Base-by-base conservation (phyloP, 352 stramenopile genomes). In the Pythium scleroteichum region DNA sequence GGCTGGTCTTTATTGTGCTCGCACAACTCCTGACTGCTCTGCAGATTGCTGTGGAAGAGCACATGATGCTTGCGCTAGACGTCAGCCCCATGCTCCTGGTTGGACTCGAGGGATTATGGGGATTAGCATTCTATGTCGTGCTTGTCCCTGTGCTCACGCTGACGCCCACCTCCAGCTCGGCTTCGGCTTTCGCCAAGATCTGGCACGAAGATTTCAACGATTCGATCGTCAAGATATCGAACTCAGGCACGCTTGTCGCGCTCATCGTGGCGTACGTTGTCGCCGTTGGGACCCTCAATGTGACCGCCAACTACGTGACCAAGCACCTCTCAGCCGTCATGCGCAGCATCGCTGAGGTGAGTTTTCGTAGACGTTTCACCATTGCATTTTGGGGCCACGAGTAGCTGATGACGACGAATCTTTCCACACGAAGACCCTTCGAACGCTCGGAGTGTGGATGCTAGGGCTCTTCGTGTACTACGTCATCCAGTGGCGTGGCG, bases 1-100 rank as follows among this genome's bases (percentile, higher is more conserved):
- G 85, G 0, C 73, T 94, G 26, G 64, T 64, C 38, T 85, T 96
- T 52, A 88, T 96, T 59, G 82, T 96, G 39, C 57, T 76, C 0
- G 69, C 86, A 14, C 89, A 97, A 66, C 68, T 95, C 40, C 65
- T 96, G 55, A 89, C 81, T 40, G 88, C 88, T 44, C 64, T 92
- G 61, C 88, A 97, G 75, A 96, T 97, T 55, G 83, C 96, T 23
- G 85, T 96, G 20, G 88, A 97, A 62, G 88, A 97, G 71, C 82
- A 91, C 71, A 91, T 95, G 76, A 88, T 96, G 71, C 59, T 88
- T 32, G 71, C 70, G 27, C 67, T 94, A 27, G 83, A 94, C 60
- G 78, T 96, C 55, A 92, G 82, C 59, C 85, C 87, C 23, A 90
- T 96, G 80, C 73, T 94, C 63, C 72, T 95, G 41, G 88, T 96